Conservation (phyloP, 1,284 basidiomycete genomes). For the Leccinum subrobustum region DNA sequence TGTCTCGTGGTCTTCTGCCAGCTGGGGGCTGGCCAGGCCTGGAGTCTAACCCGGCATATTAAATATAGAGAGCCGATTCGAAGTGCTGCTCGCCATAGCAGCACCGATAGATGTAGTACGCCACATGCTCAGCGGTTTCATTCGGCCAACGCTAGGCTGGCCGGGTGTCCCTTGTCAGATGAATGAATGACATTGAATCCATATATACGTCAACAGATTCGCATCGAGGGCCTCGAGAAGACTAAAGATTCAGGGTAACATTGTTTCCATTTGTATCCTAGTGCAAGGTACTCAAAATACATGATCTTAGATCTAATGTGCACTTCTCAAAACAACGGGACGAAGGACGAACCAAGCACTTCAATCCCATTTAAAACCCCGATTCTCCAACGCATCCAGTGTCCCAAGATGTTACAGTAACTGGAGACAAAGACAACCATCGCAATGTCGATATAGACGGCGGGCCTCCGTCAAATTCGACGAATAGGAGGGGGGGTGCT, state of each 20-base stretch:
- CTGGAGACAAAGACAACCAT: neutral
- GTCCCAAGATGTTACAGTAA: neutral
- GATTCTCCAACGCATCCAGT: neutral
- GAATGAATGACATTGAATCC: neutral
- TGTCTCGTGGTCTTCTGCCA: neutral
- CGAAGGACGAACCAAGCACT: neutral
- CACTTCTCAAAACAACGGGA: neutral
- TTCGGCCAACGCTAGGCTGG: neutral
- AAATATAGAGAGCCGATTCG: slow-evolving; percentile 37
- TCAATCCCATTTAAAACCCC: neutral
- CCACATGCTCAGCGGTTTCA: neutral
- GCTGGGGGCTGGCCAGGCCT: neutral
- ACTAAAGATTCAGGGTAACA: neutral
- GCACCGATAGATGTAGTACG: slow-evolving; percentile 23
- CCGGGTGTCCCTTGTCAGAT: neutral
- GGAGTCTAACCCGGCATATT: neutral
- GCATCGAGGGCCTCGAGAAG: neutral
- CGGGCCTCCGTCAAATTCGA: neutral
- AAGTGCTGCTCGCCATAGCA: slow-evolving; percentile 41
- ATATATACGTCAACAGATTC: neutral
- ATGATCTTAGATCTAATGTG: neutral
- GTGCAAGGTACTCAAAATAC: neutral
- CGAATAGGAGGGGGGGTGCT: neutral
- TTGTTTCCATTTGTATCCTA: neutral
- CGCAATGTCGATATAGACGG: neutral